Base-by-base conservation (phyloP, 148 eudicot genomes). In the Rhododendron henanense region DNA sequence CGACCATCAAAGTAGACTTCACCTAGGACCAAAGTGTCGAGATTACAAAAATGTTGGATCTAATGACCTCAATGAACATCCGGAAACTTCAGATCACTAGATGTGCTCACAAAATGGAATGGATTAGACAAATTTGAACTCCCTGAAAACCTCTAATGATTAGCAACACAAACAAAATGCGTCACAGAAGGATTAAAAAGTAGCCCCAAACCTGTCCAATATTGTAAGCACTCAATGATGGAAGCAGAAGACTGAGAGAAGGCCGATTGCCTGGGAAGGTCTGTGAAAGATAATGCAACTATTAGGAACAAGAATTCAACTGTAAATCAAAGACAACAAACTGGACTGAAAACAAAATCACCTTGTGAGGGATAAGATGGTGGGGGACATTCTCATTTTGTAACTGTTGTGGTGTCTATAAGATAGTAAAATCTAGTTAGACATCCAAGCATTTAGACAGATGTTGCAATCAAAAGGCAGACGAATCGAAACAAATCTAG, bases 261-360 rank as follows among this genome's bases (percentile, higher is more conserved):
- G 99, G 99, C 63, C 99, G 98, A 90, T 97, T 97, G 81, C 99
- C 99, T 13, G 96, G 85, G 91, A 97, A 97, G 69, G 98, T 97
- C 99, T 97, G 96, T 75, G 81, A 75, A 87, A 85, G 59, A 69
- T 15, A 53, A 81, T 83, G 13, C 33, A 87, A 89, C 2, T 28
- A 51, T 63, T 74, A 84, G 48, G 81, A 50, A 15, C 57, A 71
- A 33, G 35, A 78, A 80, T 33, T 61, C 77, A 85, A 78, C 76
- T 51, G 45, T 45, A 78, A 71, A 71, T 23, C 81, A 33, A 83
- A 73, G 81, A 82, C 25, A 65, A 21, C 48, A 21, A 10, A 18
- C 23, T 35, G 53, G 83, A 51, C 19, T 48, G 57, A 57, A 31
- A 53, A 69, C 21, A 53, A 10, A 76, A 85, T 85, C 81, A 97